Evolutionary conservation across 345 rosid species (phyloP).

Genomic region (Nephelium lappaceum): DNA sequence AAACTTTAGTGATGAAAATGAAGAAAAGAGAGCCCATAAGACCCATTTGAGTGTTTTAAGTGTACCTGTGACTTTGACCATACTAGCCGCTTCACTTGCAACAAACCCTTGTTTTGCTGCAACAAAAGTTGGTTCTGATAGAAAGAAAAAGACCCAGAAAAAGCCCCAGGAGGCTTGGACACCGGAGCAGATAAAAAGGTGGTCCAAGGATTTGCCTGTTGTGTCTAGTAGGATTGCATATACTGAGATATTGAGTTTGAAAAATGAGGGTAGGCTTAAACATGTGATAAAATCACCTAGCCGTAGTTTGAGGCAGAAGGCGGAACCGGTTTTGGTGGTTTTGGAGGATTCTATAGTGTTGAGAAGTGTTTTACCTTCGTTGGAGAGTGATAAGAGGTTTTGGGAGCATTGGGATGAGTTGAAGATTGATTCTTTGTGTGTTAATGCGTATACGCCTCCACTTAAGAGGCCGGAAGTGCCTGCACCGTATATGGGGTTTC

Average conservation of each 20-base stretch:
- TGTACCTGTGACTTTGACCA: constrained; percentile 67
- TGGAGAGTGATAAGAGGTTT: constrained; percentile 67
- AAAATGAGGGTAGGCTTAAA: constrained; percentile 62
- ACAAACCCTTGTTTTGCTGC: constrained; percentile 48
- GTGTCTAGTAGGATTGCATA: constrained; percentile 71
- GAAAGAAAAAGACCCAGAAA: constrained; percentile 51
- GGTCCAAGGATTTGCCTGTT: constrained; percentile 72
- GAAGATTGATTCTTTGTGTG: constrained; percentile 61
- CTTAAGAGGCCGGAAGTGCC: constrained; percentile 77
- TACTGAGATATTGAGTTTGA: constrained; percentile 65
- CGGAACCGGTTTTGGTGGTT: constrained; percentile 75
- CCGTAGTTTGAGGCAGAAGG: constrained; percentile 44
- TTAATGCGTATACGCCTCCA: constrained; percentile 82
- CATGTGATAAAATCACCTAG: constrained; percentile 74
- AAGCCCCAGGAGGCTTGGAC: constrained; percentile 61
- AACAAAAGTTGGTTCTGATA: constrained; percentile 45
- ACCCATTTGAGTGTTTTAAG: constrained; percentile 51
- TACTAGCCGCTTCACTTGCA: constrained; percentile 60
- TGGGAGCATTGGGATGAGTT: constrained; percentile 86
- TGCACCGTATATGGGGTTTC: constrained; percentile 70
- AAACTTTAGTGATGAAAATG: constrained; percentile 15
- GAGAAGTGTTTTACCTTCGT: constrained; percentile 78
- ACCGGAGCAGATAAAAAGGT: constrained; percentile 71
- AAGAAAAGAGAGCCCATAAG: constrained; percentile 27
- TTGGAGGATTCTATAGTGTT: constrained; percentile 78